phyloP scores from a whole-genome alignment of 176 grass and related monocot genomes.

The Triticum monococcum region DNA sequence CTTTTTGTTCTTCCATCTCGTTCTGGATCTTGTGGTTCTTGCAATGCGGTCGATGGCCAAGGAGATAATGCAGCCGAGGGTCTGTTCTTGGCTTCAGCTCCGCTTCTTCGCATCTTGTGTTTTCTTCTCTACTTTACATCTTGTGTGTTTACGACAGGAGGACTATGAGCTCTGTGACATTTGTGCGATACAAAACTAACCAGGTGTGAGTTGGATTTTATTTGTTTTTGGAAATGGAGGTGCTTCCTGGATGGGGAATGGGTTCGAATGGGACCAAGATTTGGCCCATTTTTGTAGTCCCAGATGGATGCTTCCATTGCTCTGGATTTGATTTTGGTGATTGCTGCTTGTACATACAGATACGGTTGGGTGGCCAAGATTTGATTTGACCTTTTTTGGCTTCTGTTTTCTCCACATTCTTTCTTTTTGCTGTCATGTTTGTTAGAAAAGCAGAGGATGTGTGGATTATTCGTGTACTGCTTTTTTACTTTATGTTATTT shows the following conservation, averaged over 20 bases:
- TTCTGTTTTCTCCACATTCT: constrained; percentile 20
- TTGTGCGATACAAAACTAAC: background rate
- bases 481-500: constrained; percentile 42
- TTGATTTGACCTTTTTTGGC: constrained; percentile 40
- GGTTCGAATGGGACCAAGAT: background rate
- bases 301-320: background rate
- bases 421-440: constrained; percentile 27
- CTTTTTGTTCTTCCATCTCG: background rate
- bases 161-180: background rate
- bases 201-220: background rate
- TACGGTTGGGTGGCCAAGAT: constrained; percentile 27
- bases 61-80: background rate
- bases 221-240: background rate
- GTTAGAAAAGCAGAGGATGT: constrained; percentile 33
- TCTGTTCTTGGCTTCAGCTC: background rate
- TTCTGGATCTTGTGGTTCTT: constrained; percentile 27
- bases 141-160: background rate
- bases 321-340: background rate
- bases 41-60: constrained; percentile 4
- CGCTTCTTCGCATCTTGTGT: background rate
- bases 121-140: background rate
- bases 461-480: constrained; percentile 30
- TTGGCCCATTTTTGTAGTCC: constrained; percentile 16
- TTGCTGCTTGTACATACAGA: constrained; percentile 13
- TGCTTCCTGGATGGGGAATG: background rate